Base-by-base conservation (phyloP, 208 protist species). In the Naegleria fowleri region DNA sequence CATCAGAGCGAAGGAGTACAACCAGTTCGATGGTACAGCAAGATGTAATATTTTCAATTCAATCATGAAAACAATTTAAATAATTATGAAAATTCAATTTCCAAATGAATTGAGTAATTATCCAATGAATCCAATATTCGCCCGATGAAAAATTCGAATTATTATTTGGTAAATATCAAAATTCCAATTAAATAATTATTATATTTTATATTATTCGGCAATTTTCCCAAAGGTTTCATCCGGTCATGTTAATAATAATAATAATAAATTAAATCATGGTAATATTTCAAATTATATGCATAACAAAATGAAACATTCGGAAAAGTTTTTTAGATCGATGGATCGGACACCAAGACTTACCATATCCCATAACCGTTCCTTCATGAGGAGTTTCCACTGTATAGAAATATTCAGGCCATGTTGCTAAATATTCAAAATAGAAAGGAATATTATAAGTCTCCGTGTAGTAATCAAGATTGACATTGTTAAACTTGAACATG, bases 371-470 rank as follows among this genome's bases (percentile, higher is more conserved):
- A 36, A 94, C 90, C 55, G 96, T 93, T 16, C 97, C 96, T 25
- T 95, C 97, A 6, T 95, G 95, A 15, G 97, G 94, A 92, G 97
- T 96, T 38, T 97, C 94, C 38, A 95, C 97, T 5, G 98, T 96
- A 48, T 95, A 93, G 91, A 98, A 98, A 91, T 98, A 98, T 92
- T 99, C 97, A 11, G 98, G 98, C 98, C 98, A 99, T 67, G 95
- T 94, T 33, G 96, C 97, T 58, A 99, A 91, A 93, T 99, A 99
- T 92, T 99, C 96, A 52, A 98, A 95, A 91, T 99, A 99, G 92
- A 99, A 99, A 5, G 92, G 93, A 9, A 98, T 94, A 91, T 98
- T 97, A 94, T 99, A 99, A 39, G 97, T 99, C 92, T 99, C 98
- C 5, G 98, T 99, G 5, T 99, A 93, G 48, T 96, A 94, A 94